These are phyloP conservation scores for Plasmodium chabaudi DNA, from an alignment of 169 alveolate species.

Conservation along the genomic window DNA sequence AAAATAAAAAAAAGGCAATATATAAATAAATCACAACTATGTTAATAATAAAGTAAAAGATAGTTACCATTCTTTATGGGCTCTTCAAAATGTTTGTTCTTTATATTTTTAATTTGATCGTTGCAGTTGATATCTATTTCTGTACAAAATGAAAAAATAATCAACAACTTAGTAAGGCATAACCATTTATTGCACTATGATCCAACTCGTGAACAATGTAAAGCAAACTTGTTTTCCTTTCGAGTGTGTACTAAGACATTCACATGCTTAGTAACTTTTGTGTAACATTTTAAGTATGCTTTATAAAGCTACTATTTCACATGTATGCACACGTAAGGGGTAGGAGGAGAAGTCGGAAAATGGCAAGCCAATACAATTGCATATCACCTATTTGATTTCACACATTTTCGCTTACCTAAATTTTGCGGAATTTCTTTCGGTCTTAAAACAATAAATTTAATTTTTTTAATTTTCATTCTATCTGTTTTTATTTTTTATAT, in stretches of 20 bases:
- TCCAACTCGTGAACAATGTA: neutral
- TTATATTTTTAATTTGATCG: slow-evolving; percentile 33
- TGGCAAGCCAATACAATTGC: neutral
- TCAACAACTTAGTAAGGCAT: no score
- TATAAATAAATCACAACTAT: no score
- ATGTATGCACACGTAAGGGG: neutral
- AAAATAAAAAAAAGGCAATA: no score
- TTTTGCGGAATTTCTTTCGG: slow-evolving; percentile 61
- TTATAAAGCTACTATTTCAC: neutral
- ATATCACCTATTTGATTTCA: neutral
- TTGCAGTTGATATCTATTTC: slow-evolving; percentile 49
- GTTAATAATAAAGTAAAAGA: neutral
- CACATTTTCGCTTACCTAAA: slow-evolving; percentile 17
- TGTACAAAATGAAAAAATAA: neutral
- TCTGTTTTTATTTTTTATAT: no score
- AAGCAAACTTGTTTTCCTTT: no score
- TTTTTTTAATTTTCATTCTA: slow-evolving; percentile 19
- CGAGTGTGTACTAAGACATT: no score
- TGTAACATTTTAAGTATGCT: no score
- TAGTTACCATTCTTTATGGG: slow-evolving; percentile 28
- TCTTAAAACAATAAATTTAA: slow-evolving; percentile 43
- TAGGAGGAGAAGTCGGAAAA: no score
- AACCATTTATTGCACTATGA: no score
- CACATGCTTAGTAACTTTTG: no score
- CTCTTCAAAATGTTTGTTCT: slow-evolving; percentile 26